Percentiles rank a stretch among this genome's conserved stretches.
Evolutionary conservation across 2,329 filamentous ascomycete genomes (phyloP).

Genomic region (Cytospora chrysosperma): DNA sequence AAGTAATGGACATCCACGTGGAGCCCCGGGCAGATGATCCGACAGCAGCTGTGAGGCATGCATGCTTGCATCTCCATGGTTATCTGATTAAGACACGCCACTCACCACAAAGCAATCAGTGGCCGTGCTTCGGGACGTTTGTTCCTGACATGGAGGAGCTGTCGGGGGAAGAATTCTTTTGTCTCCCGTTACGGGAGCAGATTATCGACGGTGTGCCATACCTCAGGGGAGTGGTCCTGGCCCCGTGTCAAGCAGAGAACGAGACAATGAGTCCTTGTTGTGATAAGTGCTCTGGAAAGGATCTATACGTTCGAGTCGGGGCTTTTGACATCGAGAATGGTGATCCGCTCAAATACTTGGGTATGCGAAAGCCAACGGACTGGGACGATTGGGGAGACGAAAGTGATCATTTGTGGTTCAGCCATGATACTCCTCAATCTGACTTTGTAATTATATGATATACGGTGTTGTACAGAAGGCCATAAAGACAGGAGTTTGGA

Average conservation of each 20-base stretch:
- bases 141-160: background rate
- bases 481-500: background rate
- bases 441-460: slow-evolving; percentile 5
- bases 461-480: background rate
- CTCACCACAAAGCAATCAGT: background rate
- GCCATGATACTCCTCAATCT: background rate
- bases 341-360: slow-evolving; percentile 5
- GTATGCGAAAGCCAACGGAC: slow-evolving; percentile 9
- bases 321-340: background rate
- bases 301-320: background rate
- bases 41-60: background rate
- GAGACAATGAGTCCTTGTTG: background rate
- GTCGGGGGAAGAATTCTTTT: background rate
- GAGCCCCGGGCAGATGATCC: background rate
- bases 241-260: background rate
- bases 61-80: background rate
- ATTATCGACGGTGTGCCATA: accelerated
- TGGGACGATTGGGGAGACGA: slow-evolving; percentile 1
- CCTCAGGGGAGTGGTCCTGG: slow-evolving; percentile 8
- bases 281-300: background rate
- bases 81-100: background rate
- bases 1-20: background rate
- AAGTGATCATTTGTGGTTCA: slow-evolving; percentile 16
- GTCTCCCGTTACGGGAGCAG: background rate
- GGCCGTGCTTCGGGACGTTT: background rate